Base-by-base conservation (phyloP, 305 asterid species). In the Fraxinus paxiana region DNA sequence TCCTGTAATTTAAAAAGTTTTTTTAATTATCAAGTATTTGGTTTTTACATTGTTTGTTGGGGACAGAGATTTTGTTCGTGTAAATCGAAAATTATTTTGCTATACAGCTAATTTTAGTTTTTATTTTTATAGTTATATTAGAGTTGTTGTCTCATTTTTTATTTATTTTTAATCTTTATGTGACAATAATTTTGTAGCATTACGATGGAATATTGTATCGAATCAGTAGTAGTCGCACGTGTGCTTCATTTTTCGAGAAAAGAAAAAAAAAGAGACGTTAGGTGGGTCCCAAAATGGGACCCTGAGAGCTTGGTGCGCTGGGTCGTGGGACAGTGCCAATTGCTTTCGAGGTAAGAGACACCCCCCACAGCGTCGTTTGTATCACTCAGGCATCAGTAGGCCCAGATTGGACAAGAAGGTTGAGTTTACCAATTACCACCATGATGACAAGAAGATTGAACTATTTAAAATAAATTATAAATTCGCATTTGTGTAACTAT, bases 261-360 rank as follows among this genome's bases (percentile, higher is more conserved):
- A n/a, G n/a, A n/a, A 87, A 81, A 82, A 74, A 89, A 87, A 77
- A 82, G 3, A 8, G 86, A 82, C 82, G 88, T 78, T 73, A 51
- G 30, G 56, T 83, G 86, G 90, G 91, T 43, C 88, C 89, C 82
- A 67, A 48, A 37, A 9, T 0, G 78, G 75, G 35, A 71, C 67
- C 73, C 69, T 51, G 61, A 51, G 61, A 20, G 54, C 1, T 31
- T 6, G 38, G 80, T 41, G 70, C 43, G 67, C 67, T 73, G 69
- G 73, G 56, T 35, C 18, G 65, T 34, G 77, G 80, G 86, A 37
- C 69, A 78, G 10, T 70, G 71, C 74, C 35, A 6, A 77, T 79
- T 81, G 85, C 87, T 86, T 88, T 86, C 69, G 78, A 77, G 85
- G 77, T 80, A 87, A 86, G 92, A 77, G 86, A 81, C 75, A n/a